A percentile compares a stretch with the other conserved stretches of the same genome.
These are phyloP conservation scores for Helicocarpus griseus DNA, from an alignment of 2,329 filamentous ascomycete species.

Conservation along the genomic window DNA sequence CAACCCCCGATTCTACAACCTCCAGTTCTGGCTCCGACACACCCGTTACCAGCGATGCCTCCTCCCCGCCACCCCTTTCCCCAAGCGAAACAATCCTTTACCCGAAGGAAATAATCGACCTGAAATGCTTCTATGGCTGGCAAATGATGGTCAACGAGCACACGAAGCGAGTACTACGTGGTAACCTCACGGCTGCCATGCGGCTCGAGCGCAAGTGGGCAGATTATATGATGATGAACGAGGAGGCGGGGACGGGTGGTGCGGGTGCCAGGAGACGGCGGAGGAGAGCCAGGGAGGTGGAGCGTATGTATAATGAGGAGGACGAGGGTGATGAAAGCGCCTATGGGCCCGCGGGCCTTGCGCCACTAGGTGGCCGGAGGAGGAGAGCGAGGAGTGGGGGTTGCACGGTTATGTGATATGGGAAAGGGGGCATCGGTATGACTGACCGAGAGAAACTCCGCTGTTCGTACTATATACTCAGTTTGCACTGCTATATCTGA, in stretches of 20 bases:
- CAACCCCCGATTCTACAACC: not conserved
- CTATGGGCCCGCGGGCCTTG: constrained; percentile 25
- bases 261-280: constrained; percentile 59
- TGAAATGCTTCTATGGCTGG: constrained; percentile 94
- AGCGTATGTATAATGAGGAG: constrained; percentile 69
- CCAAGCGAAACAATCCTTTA: constrained; percentile 40
- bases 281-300: constrained; percentile 70
- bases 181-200: constrained; percentile 63
- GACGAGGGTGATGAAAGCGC: constrained; percentile 39
- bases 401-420: constrained; percentile 54
- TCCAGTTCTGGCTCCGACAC: not conserved
- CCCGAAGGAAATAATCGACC: constrained; percentile 67
- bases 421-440: not conserved
- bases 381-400: constrained; percentile 55
- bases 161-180: constrained; percentile 70
- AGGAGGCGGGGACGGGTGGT: constrained; percentile 60
- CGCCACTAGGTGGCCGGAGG: constrained; percentile 40
- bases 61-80: constrained; percentile 17
- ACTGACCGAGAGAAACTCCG: not conserved
- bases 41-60: constrained; percentile 12
- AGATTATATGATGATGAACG: constrained; percentile 84
- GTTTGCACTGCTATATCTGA: not conserved
- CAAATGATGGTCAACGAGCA: constrained; percentile 94
- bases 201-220: constrained; percentile 87
- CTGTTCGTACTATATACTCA: not conserved